These are phyloP conservation scores for Wickerhamiella nectarea DNA, from an alignment of 805 yeast species.

Conservation along the genomic window DNA sequence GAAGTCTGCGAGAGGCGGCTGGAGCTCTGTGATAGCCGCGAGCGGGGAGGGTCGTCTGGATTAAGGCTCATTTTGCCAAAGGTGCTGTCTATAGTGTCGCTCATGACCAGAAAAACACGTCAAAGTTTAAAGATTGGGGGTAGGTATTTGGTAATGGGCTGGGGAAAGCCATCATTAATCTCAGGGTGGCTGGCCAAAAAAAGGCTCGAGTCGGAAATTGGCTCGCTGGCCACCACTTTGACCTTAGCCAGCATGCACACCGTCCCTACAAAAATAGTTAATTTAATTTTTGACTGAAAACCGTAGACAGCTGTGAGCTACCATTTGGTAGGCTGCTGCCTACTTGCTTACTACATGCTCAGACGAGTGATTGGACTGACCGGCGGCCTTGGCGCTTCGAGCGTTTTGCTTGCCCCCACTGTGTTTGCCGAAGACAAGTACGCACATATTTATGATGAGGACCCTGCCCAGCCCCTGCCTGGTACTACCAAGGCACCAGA, in stretches of 20 bases:
- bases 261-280: too few relatives aligned
- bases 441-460: conserved; percentile 23
- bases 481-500: conserved; percentile 19
- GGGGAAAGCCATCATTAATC: too few relatives aligned
- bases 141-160: too few relatives aligned
- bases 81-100: conserved; percentile 19
- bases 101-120: too few relatives aligned
- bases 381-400: not conserved
- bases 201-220: too few relatives aligned
- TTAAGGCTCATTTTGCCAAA: conserved; percentile 7
- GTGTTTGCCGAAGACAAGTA: conserved; percentile 11
- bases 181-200: too few relatives aligned
- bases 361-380: conserved; percentile 2
- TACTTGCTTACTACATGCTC: conserved; percentile 2
- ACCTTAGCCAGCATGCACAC: too few relatives aligned
- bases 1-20: conserved; percentile 6
- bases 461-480: conserved; percentile 18
- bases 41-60: conserved; percentile 5
- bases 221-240: too few relatives aligned
- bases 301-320: too few relatives aligned
- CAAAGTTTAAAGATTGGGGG: too few relatives aligned
- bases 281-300: too few relatives aligned
- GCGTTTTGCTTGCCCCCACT: conserved; percentile 4
- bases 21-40: conserved; percentile 3
- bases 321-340: too few relatives aligned